Conservation (phyloP, 345 rosid genomes). For the Moricandia moricandioides region DNA sequence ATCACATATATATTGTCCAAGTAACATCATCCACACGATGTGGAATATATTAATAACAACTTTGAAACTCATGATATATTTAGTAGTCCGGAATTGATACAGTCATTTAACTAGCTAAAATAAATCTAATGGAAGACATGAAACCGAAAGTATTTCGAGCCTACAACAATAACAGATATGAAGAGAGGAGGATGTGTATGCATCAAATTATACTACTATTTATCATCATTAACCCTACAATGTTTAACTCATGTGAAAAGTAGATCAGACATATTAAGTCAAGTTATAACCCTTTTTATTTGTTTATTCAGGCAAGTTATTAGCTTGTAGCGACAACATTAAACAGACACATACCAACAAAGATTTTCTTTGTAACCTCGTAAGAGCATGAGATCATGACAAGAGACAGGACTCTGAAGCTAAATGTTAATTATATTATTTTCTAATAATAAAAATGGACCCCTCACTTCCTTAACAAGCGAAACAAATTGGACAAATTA, state of each 20-base stretch:
- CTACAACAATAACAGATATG: no score
- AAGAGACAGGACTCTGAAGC: constrained; percentile 31
- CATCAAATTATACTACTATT: no score
- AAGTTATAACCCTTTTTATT: constrained; percentile 14
- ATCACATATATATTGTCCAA: no score
- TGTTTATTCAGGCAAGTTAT: constrained; percentile 23
- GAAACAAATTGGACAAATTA: constrained; percentile 2
- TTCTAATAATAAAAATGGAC: constrained; percentile 19
- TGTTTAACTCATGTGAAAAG: constrained; percentile 12
- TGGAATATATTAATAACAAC: no score
- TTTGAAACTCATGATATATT: no score
- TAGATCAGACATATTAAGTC: constrained; percentile 24
- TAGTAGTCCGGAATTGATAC: no score
- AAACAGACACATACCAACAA: constrained; percentile 37
- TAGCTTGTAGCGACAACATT: constrained; percentile 30
- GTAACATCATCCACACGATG: no score
- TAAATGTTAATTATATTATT: constrained; percentile 25
- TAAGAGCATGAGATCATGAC: constrained; percentile 38
- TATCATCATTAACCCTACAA: neutral
- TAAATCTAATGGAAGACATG: no score
- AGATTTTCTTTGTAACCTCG: constrained; percentile 43
- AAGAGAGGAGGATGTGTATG: no score
- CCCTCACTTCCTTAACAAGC: constrained; percentile 23
- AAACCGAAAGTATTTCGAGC: no score
- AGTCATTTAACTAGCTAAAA: no score